Conservation (phyloP, 2,329 filamentous ascomycete species). For the Lasiodiplodia sp. region DNA sequence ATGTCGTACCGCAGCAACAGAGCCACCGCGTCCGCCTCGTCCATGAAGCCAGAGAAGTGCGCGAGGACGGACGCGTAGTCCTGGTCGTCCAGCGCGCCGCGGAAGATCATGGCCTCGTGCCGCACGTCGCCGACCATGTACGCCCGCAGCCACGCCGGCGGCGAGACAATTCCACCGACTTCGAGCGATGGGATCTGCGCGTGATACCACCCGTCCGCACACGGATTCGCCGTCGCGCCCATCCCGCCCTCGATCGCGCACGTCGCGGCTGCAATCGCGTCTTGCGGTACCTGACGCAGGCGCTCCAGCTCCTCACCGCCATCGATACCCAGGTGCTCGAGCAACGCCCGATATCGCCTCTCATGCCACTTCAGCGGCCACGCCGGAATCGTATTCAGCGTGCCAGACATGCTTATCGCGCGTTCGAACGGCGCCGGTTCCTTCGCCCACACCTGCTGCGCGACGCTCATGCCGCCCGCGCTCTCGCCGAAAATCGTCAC, state of each 20-base stretch:
- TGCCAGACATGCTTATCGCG: background rate
- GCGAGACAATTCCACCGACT: background rate
- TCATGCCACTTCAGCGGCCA: background rate
- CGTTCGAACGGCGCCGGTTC: background rate
- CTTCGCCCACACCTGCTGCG: slow-evolving; percentile 43
- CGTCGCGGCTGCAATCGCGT: background rate
- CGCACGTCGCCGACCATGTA: slow-evolving; percentile 5
- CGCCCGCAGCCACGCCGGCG: background rate
- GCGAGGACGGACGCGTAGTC: background rate
- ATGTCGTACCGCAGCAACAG: background rate
- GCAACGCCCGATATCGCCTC: background rate
- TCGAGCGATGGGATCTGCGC: background rate
- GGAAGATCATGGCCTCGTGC: slow-evolving; percentile 11
- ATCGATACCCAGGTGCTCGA: background rate
- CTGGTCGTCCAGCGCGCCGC: background rate
- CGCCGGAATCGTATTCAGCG: background rate
- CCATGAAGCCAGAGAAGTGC: background rate
- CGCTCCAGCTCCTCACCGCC: background rate
- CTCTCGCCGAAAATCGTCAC: slow-evolving; percentile 49
- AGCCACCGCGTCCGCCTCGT: background rate
- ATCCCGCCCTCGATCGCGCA: background rate
- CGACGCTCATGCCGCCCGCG: slow-evolving; percentile 48
- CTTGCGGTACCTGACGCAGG: background rate
- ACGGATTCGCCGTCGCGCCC: background rate
- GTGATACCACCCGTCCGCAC: background rate